Evolutionary conservation across 495 filamentous ascomycete species (phyloP).

Genomic region (Apiosordaria backusii): DNA sequence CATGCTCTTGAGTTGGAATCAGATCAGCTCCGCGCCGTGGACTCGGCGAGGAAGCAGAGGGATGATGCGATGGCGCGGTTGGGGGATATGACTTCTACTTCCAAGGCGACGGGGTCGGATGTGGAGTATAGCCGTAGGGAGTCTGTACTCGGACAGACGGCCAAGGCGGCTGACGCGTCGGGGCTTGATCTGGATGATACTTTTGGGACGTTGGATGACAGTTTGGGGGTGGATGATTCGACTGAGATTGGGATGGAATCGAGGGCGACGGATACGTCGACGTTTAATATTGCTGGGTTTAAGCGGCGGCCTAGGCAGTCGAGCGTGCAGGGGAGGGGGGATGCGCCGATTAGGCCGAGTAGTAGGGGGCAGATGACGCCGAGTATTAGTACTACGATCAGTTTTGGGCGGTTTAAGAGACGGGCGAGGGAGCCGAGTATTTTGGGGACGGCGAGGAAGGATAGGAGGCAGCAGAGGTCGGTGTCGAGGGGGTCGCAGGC

Average conservation of each 20-base stretch:
- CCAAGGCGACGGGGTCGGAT: slow-evolving; percentile 20
- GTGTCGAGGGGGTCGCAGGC: slow-evolving; percentile 29
- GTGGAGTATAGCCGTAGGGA: slow-evolving; percentile 33
- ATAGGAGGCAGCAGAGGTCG: slow-evolving; percentile 27
- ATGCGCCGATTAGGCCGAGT: slow-evolving; percentile 45
- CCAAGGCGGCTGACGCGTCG: slow-evolving; percentile 34
- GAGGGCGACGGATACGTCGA: slow-evolving; percentile 41
- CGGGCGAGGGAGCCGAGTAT: slow-evolving; percentile 48
- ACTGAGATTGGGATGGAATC: slow-evolving; percentile 23
- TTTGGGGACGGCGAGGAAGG: slow-evolving; percentile 41
- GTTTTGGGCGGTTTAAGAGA: slow-evolving; percentile 44
- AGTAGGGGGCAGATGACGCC: slow-evolving; percentile 47
- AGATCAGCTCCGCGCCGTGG: slow-evolving; percentile 33
- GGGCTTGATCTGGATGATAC: slow-evolving; percentile 48
- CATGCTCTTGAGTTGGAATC: slow-evolving; percentile 15
- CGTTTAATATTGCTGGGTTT: slow-evolving; percentile 42
- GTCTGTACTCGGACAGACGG: slow-evolving; percentile 29
- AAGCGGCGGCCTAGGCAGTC: slow-evolving; percentile 44
- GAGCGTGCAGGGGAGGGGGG: slow-evolving; percentile 44
- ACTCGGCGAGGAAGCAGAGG: slow-evolving; percentile 32
- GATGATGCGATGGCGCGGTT: slow-evolving; percentile 40
- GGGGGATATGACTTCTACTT: slow-evolving; percentile 39
- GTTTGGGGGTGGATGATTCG: slow-evolving; percentile 28
- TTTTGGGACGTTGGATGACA: slow-evolving; percentile 47
- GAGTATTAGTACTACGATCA: slow-evolving; percentile 42